A percentile compares a stretch with the other conserved stretches of the same genome.
These are phyloP conservation scores for Boletellus ananas DNA, from an alignment of 768 basidiomycete genomes.

Conservation along the genomic window DNA sequence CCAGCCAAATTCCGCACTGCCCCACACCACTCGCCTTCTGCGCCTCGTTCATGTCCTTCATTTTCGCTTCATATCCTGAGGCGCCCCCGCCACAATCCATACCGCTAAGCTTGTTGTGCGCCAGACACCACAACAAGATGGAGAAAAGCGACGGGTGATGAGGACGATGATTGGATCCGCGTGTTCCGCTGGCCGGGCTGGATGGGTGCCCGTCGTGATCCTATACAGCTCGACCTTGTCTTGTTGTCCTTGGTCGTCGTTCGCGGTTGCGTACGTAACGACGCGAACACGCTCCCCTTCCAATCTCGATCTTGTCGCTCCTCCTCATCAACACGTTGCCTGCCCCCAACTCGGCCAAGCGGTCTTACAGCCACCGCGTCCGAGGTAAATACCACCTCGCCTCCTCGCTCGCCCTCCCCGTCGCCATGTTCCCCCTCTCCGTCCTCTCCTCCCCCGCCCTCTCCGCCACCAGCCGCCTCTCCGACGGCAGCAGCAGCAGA, in stretches of 20 bases:
- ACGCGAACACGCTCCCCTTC: conserved; percentile 23
- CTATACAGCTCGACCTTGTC: conserved; percentile 16
- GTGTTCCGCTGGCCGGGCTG: conserved; percentile 17
- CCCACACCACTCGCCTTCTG: neutral
- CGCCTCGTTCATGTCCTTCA: neutral
- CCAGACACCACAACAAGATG: no score
- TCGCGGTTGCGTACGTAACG: conserved; percentile 25
- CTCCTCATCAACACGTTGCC: conserved; percentile 35
- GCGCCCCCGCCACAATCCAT: neutral
- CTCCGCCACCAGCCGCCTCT: conserved; percentile 36
- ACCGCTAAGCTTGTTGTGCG: neutral
- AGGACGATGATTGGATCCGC: conserved; percentile 2
- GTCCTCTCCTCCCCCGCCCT: conserved; percentile 30
- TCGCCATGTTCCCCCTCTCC: conserved; percentile 28
- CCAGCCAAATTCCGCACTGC: neutral
- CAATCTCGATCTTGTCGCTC: conserved; percentile 32
- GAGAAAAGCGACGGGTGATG: no score
- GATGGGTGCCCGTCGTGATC: conserved; percentile 21
- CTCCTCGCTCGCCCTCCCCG: conserved; percentile 11
- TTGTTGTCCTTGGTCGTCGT: conserved; percentile 3
- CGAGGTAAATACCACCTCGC: conserved; percentile 29
- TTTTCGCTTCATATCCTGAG: neutral
- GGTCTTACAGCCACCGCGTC: conserved; percentile 32
- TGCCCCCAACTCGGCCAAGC: conserved; percentile 31
- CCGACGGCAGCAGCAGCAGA: conserved; percentile 35